Base-by-base conservation (phyloP, 1,284 basidiomycete genomes). In the Trichosporon sp. region DNA sequence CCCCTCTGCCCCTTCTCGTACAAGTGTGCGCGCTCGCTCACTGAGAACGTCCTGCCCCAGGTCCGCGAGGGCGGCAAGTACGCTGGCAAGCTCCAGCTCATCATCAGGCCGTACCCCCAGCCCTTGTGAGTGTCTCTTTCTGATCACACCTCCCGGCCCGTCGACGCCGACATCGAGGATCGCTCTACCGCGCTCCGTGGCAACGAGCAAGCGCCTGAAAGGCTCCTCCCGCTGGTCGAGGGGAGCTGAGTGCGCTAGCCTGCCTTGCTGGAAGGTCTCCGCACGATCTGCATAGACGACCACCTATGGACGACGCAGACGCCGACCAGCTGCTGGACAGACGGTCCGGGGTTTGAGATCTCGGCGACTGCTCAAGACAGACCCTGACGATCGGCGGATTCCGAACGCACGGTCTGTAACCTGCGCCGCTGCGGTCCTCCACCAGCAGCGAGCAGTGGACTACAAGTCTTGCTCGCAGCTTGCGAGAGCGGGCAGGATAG, bases 1-100 rank as follows among this genome's bases (percentile, higher is more conserved):
- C 91, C 90, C 74, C 88, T 92, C 70, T 95, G 93, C 75, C 93
- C 93, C 0, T 95, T 86, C 83, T 81, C 78, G 3, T 77, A 73
- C 54, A 83, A 82, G 70, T 80, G 81, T 60, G 71, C 79, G 4
- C 68, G 70, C 32, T 79, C 80, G 7, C 71, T 83, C 62, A 69
- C 73, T 29, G 71, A 73, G 46, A 75, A 82, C 60, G 74, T 81
- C 57, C 36, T 80, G 5, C 78, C 79, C 7, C 89, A 66, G 19
- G 34, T 70, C 34, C 32, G 56, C 33, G 74, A 82, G 16, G 86
- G 86, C 14, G 89, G 89, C 14, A 84, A 85, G 74, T 92, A 92
- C 77, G 83, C 85, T 9, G 88, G 87, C 40, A 89, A 89, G 78
- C 86, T 94, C 64, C 90, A 90, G 79, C 81, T 89, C 46, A 87